Evolutionary conservation across 2,329 filamentous ascomycete genomes (phyloP), one percentile per base, ranked within the genome.

Genomic region (Polytolypa hystricis): DNA sequence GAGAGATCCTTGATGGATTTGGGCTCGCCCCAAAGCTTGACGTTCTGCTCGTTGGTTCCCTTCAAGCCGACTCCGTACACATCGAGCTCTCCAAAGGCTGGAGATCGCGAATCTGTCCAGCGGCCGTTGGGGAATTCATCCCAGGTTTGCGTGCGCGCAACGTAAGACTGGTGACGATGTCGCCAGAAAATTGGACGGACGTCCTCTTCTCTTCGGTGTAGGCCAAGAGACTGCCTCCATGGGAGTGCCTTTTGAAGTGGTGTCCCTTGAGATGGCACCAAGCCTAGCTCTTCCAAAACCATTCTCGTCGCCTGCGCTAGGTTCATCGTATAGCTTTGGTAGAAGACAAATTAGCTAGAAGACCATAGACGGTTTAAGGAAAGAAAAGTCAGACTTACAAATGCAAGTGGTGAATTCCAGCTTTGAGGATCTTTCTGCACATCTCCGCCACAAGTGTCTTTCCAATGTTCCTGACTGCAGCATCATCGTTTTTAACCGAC

Each of bases 111-210:
- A 61, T 98, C 91, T 62, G 91, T 93, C 91, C 91, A 98, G 60
- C 91, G 82, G 31, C 91, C 91, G 68, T 98, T 98, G 38, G 91
- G 91, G 52, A 95, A 98, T 60, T 98, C 91, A 52, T 98, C 91
- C 91, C 91, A 98, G 49, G 95, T 89, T 57, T 95, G 87, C 1
- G 91, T 98, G 38, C 91, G 84, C 38, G 85, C 79, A 38, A 98
- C 79, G 52, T 98, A 98, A 3, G 87, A 94, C 55, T 91, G 86
- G 63, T 93, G 91, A 40, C 91, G 78, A 64, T 96, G 95, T 50
- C 89, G 80, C 91, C 91, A 98, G 72, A 98, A 98, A 48, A 98
- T 93, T 21, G 91, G 91, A 36, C 91, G 84, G 29, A 98, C 91
- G 54, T 95, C 93, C 64, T 98, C 91, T 32, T 84, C 84, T 51